Evolutionary conservation across 2,329 filamentous ascomycete genomes (phyloP).

Genomic region (Aspergillus udagawae): DNA sequence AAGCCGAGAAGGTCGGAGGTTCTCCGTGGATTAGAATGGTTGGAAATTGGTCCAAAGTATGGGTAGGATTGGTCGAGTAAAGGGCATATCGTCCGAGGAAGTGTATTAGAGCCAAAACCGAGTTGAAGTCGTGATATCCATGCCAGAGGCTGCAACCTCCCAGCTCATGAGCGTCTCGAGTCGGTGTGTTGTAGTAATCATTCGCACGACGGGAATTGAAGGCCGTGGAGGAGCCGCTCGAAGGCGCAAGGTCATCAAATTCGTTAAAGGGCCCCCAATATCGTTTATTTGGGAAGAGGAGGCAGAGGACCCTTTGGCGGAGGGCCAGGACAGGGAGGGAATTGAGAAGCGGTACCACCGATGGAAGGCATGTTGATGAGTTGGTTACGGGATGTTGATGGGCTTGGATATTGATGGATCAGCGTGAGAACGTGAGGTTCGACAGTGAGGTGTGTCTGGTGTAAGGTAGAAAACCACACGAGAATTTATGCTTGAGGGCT

Average conservation of each 20-base stretch:
- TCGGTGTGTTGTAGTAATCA: constrained; percentile 3
- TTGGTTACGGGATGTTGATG: constrained; percentile 2
- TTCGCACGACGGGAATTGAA: constrained; percentile 9
- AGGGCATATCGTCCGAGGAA: not conserved
- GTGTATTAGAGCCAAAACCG: constrained; percentile 10
- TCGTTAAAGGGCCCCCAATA: constrained; percentile 22
- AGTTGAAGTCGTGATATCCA: constrained; percentile 32
- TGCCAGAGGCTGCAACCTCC: constrained; percentile 19
- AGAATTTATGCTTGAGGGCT: not conserved
- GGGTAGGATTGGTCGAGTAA: not conserved
- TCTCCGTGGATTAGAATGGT: constrained; percentile 8
- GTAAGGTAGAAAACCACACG: not conserved
- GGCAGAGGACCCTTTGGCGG: constrained; percentile 38
- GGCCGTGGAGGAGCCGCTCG: constrained; percentile 21
- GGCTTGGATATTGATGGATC: constrained; percentile 2
- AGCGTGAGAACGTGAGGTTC: not conserved
- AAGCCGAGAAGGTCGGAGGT: not conserved
- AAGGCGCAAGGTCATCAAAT: constrained; percentile 28
- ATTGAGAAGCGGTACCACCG: constrained; percentile 29
- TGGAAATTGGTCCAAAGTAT: not conserved
- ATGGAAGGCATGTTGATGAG: constrained; percentile 33
- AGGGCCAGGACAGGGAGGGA: constrained; percentile 38
- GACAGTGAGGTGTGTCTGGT: constrained; percentile 1
- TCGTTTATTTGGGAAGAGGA: constrained; percentile 35
- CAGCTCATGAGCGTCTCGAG: constrained; percentile 18